Percentiles rank a stretch among this genome's conserved stretches.
phyloP scores from a whole-genome alignment of 2,329 filamentous ascomycete genomes.

The Phaeosphaeriaceae sp. region DNA sequence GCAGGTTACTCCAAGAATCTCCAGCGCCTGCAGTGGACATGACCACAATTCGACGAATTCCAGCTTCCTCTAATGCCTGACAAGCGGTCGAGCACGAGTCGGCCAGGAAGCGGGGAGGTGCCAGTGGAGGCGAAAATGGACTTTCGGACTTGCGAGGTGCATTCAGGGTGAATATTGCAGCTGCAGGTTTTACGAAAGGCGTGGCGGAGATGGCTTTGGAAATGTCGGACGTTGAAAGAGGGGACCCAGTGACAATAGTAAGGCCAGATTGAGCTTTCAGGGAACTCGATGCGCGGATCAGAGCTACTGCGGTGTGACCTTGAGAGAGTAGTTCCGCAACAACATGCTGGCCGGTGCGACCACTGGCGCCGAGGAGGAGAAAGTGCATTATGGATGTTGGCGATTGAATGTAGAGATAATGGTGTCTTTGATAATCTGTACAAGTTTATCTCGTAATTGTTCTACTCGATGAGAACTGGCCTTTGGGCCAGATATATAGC shows the following conservation, averaged over 20 bases:
- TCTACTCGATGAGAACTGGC: no score
- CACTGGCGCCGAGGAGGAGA: conserved; percentile 12
- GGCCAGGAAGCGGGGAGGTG: conserved; percentile 14
- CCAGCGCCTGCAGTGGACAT: conserved; percentile 21
- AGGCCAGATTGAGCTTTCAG: conserved; percentile 10
- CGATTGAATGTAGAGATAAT: background rate
- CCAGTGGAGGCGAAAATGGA: conserved; percentile 9
- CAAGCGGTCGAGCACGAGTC: conserved; percentile 19
- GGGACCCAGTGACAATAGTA: conserved; percentile 13
- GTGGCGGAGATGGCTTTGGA: conserved; percentile 5
- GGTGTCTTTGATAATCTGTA: no score
- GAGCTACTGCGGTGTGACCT: conserved; percentile 13
- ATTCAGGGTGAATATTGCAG: conserved; percentile 15
- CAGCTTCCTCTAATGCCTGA: conserved; percentile 15
- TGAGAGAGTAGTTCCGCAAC: conserved; percentile 12
- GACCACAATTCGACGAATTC: conserved; percentile 18
- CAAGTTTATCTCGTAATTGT: no score
- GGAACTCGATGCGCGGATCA: conserved; percentile 8
- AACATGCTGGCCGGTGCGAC: conserved; percentile 12
- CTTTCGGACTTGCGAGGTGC: conserved; percentile 12
- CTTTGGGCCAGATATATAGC: background rate
- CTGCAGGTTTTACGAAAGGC: conserved; percentile 4
- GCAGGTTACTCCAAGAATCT: conserved; percentile 17
- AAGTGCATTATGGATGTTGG: conserved; percentile 7
- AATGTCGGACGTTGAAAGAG: conserved; percentile 12